These are phyloP conservation scores for Penicillium lividum DNA, from an alignment of 495 filamentous ascomycete genomes.

Conservation along the genomic window DNA sequence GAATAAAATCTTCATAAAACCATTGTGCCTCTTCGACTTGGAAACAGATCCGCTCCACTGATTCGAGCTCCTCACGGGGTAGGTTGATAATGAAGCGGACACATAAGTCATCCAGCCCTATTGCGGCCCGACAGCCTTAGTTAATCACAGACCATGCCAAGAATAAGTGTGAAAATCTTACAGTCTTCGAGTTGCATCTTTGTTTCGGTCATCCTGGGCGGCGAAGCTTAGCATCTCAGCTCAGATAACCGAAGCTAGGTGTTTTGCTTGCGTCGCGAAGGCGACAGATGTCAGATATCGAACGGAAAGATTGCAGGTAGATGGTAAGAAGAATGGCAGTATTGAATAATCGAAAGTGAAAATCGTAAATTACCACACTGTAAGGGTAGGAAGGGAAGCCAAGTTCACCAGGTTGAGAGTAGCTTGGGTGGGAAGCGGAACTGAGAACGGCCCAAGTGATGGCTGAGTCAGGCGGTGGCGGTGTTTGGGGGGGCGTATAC, in stretches of 20 bases:
- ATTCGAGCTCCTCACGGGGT: constrained; percentile 83
- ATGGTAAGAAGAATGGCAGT: background rate
- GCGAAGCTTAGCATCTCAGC: constrained; percentile 48
- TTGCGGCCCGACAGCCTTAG: constrained; percentile 9
- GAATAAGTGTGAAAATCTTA: constrained; percentile 44
- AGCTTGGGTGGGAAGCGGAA: constrained; percentile 1
- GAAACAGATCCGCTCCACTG: constrained; percentile 92
- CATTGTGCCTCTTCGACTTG: constrained; percentile 99
- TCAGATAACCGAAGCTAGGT: constrained; percentile 28
- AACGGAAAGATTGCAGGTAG: background rate
- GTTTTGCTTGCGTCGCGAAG: constrained; percentile 21
- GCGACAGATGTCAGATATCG: constrained; percentile 21
- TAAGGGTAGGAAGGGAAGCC: background rate
- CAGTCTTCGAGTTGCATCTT: constrained; percentile 89
- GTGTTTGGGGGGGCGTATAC: background rate
- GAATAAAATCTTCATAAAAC: constrained; percentile 99
- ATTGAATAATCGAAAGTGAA: background rate
- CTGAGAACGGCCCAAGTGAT: constrained; percentile 5
- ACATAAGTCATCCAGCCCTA: constrained; percentile 94
- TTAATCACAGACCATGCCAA: constrained; percentile 2
- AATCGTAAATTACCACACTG: background rate
- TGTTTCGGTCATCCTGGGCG: constrained; percentile 68
- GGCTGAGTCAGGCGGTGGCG: constrained; percentile 3
- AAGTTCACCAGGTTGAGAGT: background rate
- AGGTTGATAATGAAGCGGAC: constrained; percentile 96